phyloP scores from a whole-genome alignment of 2,329 filamentous ascomycete species.

The Torrubiella hemipterigena region DNA sequence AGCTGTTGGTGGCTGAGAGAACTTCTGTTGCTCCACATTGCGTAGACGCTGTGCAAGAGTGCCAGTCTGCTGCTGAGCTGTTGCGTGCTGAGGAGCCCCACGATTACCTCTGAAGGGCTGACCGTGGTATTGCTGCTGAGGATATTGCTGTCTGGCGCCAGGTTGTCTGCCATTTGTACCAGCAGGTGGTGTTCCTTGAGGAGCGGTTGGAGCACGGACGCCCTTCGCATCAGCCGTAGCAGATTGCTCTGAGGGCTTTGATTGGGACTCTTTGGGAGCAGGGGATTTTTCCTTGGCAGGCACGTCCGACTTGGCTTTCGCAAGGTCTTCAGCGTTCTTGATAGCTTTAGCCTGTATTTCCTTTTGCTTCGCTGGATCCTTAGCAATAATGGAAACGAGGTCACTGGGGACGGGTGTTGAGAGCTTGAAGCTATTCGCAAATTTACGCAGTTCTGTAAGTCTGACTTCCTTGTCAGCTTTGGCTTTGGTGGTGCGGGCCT shows the following conservation, averaged over 20 bases:
- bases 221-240: conserved; percentile 15
- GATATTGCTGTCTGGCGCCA: conserved; percentile 34
- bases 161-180: conserved; percentile 28
- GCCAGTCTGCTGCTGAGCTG: conserved; percentile 29
- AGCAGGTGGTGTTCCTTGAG: conserved; percentile 17
- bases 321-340: conserved; percentile 55
- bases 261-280: conserved; percentile 32
- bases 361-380: conserved; percentile 89
- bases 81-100: conserved; percentile 27
- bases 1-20: conserved; percentile 30
- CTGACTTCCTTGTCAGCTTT: conserved; percentile 80
- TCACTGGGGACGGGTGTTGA: conserved; percentile 85
- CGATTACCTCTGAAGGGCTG: conserved; percentile 38
- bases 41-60: conserved; percentile 38
- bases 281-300: conserved; percentile 29
- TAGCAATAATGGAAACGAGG: conserved; percentile 87
- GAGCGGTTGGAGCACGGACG: conserved; percentile 20
- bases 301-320: conserved; percentile 39
- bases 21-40: conserved; percentile 39
- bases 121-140: conserved; percentile 32
- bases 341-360: conserved; percentile 84
- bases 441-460: conserved; percentile 88
- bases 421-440: conserved; percentile 87
- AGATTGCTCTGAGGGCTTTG: conserved; percentile 18
- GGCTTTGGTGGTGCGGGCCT: conserved; percentile 43